Base-by-base conservation (phyloP, 495 filamentous ascomycete species). In the Penicillium argentinense region DNA sequence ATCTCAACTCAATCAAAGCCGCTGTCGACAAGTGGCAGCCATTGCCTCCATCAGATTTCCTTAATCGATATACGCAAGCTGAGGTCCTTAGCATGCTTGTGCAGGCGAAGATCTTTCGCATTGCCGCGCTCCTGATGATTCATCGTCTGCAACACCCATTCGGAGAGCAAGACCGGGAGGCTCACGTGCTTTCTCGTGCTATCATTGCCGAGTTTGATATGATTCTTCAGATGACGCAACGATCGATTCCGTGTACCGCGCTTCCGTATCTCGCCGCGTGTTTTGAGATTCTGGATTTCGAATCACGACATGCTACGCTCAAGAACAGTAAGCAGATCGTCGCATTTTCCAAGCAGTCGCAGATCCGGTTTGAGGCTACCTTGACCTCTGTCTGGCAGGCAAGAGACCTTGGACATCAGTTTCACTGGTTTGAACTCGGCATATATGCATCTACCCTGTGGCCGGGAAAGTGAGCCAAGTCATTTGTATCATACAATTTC, bases 261-360 rank as follows among this genome's bases (percentile, higher is more conserved):
- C 32, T 59, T 26, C 25, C 56, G 12, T 59, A 52, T 32, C 17
- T 56, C 9, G 33, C 29, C n/a, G 52, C 56, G n/a, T 56, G 56
- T 36, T 52, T 52, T 28, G 51, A 59, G 19, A 26, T 56, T 4
- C 18, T 27, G 0, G 45, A 32, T 1, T 21, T 13, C 0, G 44
- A 53, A 22, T 30, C 22, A 16, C 43, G 49, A 13, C 4, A 25
- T 3, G 4, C 8, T 1, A 38, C 29, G 3, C n/a, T 56, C 22
- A 14, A 30, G 13, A 39, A 27, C 12, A 44, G 28, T 6, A n/a
- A 26, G 4, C 8, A 34, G 1, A 39, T 53, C 6, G 30, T 56
- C 6, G 56, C 36, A 0, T 59, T 59, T 14, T 59, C 56, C 12
- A 46, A 39, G 16, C 45, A 56, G 28, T 37, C 45, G 13, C 52